phyloP scores from a whole-genome alignment of 768 basidiomycete species.

The Amyloporia xantha region DNA sequence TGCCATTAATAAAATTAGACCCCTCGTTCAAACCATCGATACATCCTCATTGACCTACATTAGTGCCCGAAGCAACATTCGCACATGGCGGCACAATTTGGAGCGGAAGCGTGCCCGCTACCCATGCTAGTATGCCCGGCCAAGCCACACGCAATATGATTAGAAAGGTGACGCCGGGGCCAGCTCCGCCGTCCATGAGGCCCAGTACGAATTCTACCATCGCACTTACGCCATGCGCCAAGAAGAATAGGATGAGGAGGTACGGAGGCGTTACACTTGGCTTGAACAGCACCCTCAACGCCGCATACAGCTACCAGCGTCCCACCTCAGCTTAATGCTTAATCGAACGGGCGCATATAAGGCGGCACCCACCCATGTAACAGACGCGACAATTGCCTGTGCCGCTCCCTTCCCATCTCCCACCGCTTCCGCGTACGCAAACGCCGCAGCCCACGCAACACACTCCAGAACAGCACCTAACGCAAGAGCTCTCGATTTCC shows the following conservation, averaged over 20 bases:
- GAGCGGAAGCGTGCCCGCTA: conserved; percentile 54
- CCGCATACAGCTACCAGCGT: conserved; percentile 36
- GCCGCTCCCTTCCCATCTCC: conserved; percentile 13
- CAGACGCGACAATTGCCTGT: conserved; percentile 27
- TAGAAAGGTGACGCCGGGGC: conserved; percentile 15
- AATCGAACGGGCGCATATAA: not conserved
- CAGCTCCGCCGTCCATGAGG: conserved; percentile 16
- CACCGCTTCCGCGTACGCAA: conserved; percentile 30
- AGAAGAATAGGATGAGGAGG: conserved; percentile 37
- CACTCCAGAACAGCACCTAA: conserved; percentile 33
- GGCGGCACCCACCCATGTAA: conserved; percentile 44
- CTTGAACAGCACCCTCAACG: conserved; percentile 31
- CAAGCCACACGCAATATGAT: conserved; percentile 27
- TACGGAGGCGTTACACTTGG: conserved; percentile 50
- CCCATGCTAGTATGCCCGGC: conserved; percentile 35
- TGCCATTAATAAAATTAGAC: too few species aligned
- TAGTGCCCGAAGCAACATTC: conserved; percentile 42
- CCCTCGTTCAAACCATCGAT: too few species aligned
- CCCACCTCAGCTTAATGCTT: not conserved
- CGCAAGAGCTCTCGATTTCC: conserved; percentile 30
- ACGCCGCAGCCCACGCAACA: conserved; percentile 36
- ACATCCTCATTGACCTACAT: conserved; percentile 31
- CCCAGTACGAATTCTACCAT: conserved; percentile 32
- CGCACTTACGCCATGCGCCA: conserved; percentile 29
- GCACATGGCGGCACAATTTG: conserved; percentile 35